Evolutionary conservation across 192 early-diverging fungal species (phyloP).

Genomic region (Podila clonocystis): DNA sequence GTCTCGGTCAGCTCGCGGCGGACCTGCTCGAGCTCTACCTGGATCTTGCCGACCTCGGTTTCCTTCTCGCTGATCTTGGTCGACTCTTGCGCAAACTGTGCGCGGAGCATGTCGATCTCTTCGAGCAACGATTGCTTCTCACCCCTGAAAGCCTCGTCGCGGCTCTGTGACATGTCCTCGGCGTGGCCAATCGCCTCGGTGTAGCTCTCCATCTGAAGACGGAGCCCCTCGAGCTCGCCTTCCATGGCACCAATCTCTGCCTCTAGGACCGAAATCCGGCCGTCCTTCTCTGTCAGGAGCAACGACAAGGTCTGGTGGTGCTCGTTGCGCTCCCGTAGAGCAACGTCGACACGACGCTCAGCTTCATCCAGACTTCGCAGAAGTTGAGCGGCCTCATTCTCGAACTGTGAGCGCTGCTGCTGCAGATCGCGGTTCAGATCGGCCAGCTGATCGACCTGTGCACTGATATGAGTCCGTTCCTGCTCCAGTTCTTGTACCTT

Average conservation of each 20-base stretch:
- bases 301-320: constrained; percentile 2
- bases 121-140: constrained; percentile 47
- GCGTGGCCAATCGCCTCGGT: constrained; percentile 31
- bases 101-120: constrained; percentile 41
- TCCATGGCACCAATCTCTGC: constrained; percentile 30
- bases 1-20: constrained; percentile 1
- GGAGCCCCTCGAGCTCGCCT: constrained; percentile 35
- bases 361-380: constrained; percentile 4
- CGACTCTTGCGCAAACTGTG: constrained; percentile 7
- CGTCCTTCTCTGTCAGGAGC: constrained; percentile 20
- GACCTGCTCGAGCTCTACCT: not conserved
- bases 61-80: not conserved
- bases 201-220: constrained; percentile 38
- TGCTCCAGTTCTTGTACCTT: constrained; percentile 10
- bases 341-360: constrained; percentile 10
- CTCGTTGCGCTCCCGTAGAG: constrained; percentile 6
- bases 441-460: constrained; percentile 9
- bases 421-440: constrained; percentile 11
- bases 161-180: constrained; percentile 35
- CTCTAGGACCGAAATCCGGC: constrained; percentile 28
- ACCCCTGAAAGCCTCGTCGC: constrained; percentile 31
- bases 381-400: constrained; percentile 7
- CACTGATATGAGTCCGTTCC: not conserved
- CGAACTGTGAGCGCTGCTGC: constrained; percentile 5
- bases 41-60: not conserved